Percentiles rank a stretch among this genome's conserved stretches.
Conservation (phyloP, 2,329 filamentous ascomycete genomes). For the Conoideocrella luteorostrata region DNA sequence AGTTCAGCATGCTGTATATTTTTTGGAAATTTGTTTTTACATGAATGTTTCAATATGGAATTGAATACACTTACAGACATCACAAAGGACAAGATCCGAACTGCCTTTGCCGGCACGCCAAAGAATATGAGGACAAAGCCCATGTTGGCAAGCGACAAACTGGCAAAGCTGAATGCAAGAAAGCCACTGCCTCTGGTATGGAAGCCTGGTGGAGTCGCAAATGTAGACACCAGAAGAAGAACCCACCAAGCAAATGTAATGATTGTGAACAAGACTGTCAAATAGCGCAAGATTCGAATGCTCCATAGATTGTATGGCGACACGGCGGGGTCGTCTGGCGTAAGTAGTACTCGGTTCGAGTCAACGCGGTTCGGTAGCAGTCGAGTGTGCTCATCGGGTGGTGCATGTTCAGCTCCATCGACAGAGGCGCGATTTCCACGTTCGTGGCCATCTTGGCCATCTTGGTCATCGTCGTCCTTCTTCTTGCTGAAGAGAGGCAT, state of each 20-base stretch:
- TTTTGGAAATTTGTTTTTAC: too few species aligned
- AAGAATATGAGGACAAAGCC: conserved; percentile 81
- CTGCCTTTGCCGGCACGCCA: conserved; percentile 69
- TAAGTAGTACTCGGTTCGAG: conserved; percentile 30
- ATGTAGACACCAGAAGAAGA: conserved; percentile 78
- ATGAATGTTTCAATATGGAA: too few species aligned
- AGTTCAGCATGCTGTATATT: too few species aligned
- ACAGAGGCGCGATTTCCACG: conserved; percentile 8
- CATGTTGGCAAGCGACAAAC: conserved; percentile 69
- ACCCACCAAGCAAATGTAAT: conserved; percentile 90
- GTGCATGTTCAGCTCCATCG: conserved; percentile 20
- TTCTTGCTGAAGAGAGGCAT: conserved; percentile 30
- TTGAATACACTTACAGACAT: conserved; percentile 39
- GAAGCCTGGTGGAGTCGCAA: conserved; percentile 83
- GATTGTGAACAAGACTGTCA: conserved; percentile 69
- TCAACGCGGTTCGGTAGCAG: conserved; percentile 64
- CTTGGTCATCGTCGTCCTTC: conserved; percentile 15
- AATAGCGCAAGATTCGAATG: conserved; percentile 70
- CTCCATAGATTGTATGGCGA: conserved; percentile 94
- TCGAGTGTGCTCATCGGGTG: conserved; percentile 50
- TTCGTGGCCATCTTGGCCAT: conserved; percentile 11
- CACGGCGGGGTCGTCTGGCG: conserved; percentile 46
- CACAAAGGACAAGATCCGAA: conserved; percentile 65
- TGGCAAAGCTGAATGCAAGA: conserved; percentile 79
- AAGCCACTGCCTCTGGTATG: conserved; percentile 87